Base-by-base conservation (phyloP, 2,329 filamentous ascomycete species). In the Cladosporium velox region DNA sequence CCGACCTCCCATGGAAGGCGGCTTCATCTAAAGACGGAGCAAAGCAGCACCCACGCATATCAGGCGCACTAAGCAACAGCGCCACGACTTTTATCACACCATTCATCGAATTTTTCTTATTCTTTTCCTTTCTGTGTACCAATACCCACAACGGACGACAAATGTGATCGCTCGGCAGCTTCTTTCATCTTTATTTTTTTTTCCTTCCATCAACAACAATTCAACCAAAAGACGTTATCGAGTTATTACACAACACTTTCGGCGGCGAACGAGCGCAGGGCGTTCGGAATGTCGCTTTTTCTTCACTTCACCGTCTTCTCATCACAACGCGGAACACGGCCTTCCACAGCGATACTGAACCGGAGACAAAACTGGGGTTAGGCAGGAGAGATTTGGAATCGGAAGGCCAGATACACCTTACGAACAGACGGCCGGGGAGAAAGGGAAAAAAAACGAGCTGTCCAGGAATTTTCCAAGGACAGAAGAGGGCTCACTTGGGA, bases 1-100 rank as follows among this genome's bases (percentile, higher is more conserved):
- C 24, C 44, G 64, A n/a, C 32, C 49, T 12, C 54, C 51, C n/a
- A 65, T 65, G 21, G 63, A 65, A 41, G 63, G 63, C 24, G 63
- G 63, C 54, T 65, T 65, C 55, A 65, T 65, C 64, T 66, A 35
- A 24, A 57, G 10, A 44, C 1, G 5, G 38, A 47, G 41, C 41
- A 47, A 11, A 47, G 41, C 41, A 47, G 3, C 2, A 47, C 41
- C n/a, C 41, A n/a, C 28, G 41, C 41, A 47, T 47, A 47, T 21
- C 41, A 47, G 41, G n/a, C n/a, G 41, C 41, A 47, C n/a, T 10
- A 47, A 47, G 41, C 41, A 47, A 47, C n/a, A 21, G 41, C 41
- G n/a, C 41, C 41, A 47, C 41, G 41, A 21, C n/a, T 47, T 47
- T 24, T 44, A 8, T 10, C n/a, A 6, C 34, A n/a, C 41, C n/a